Evolutionary conservation across 1,139 yeast species (phyloP).

Genomic region (Candida smagusa): DNA sequence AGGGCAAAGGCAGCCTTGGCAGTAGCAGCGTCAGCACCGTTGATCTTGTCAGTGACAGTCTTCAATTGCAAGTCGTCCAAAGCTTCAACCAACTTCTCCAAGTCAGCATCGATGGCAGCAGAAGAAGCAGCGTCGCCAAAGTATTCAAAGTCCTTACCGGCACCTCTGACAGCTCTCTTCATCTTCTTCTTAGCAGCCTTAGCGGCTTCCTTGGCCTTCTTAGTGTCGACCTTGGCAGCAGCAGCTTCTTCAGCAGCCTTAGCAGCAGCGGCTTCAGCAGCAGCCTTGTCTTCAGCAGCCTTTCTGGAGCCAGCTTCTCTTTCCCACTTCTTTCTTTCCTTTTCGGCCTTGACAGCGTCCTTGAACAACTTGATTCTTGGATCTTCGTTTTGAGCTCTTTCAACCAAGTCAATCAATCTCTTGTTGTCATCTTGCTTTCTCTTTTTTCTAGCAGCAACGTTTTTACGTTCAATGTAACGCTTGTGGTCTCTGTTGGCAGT

Average conservation of each 20-base stretch:
- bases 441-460: conserved; percentile 94
- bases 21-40: conserved; percentile 48
- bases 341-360: conserved; percentile 92
- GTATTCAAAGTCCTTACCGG: conserved; percentile 82
- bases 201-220: conserved; percentile 96
- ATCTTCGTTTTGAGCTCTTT: conserved; percentile 83
- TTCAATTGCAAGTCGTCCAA: conserved; percentile 75
- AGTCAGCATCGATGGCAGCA: conserved; percentile 70
- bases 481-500: conserved; percentile 98
- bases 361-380: conserved; percentile 94
- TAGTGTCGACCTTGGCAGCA: conserved; percentile 61
- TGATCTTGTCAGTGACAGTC: conserved; percentile 62
- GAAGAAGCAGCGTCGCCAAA: conserved; percentile 74
- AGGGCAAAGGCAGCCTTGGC: conserved; percentile 52
- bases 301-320: conserved; percentile 96
- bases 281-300: conserved; percentile 90
- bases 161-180: conserved; percentile 84
- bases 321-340: conserved; percentile 96
- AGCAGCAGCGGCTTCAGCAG: conserved; percentile 72
- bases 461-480: conserved; percentile 97
- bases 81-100: conserved; percentile 73
- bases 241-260: conserved; percentile 77
- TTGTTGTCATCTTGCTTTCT: conserved; percentile 97
- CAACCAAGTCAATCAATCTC: conserved; percentile 81
- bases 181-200: conserved; percentile 96